Evolutionary conservation across 148 eudicot genomes (phyloP).

Genomic region (Heliamphora exappendiculata): DNA sequence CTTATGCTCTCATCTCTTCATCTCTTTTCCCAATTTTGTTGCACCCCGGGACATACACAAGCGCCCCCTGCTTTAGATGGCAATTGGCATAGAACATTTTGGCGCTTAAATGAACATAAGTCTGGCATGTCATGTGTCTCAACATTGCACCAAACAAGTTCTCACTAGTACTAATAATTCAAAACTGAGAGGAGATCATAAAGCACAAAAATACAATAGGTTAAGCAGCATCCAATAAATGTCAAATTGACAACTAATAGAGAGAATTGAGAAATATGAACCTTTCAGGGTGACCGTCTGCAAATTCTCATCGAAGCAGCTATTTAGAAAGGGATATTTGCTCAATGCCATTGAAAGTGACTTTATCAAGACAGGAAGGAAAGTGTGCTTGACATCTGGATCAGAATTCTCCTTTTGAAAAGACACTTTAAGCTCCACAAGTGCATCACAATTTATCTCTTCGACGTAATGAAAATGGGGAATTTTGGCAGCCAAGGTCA

Average conservation of each 20-base stretch:
- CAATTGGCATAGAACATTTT: too few species aligned
- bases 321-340: conserved; percentile 70
- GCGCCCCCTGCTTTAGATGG: too few species aligned
- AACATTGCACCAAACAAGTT: too few species aligned
- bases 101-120: too few species aligned
- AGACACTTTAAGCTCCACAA: conserved; percentile 61
- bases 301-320: conserved; percentile 63
- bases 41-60: too few species aligned
- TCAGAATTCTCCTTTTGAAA: conserved; percentile 70
- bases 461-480: conserved; percentile 96
- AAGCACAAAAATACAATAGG: too few species aligned
- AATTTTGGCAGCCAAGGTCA: conserved; percentile 85
- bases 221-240: neutral
- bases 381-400: conserved; percentile 77
- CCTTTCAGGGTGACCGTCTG: conserved; percentile 76
- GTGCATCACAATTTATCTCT: conserved; percentile 73
- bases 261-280: conserved; percentile 12
- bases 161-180: too few species aligned
- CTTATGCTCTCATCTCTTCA: too few species aligned
- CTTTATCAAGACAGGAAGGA: conserved; percentile 82
- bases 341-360: conserved; percentile 75
- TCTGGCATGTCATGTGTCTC: too few species aligned
- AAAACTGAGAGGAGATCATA: too few species aligned
- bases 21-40: too few species aligned
- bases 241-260: neutral